Conservation (phyloP, 768 basidiomycete genomes). For the Leccinum broughii region DNA sequence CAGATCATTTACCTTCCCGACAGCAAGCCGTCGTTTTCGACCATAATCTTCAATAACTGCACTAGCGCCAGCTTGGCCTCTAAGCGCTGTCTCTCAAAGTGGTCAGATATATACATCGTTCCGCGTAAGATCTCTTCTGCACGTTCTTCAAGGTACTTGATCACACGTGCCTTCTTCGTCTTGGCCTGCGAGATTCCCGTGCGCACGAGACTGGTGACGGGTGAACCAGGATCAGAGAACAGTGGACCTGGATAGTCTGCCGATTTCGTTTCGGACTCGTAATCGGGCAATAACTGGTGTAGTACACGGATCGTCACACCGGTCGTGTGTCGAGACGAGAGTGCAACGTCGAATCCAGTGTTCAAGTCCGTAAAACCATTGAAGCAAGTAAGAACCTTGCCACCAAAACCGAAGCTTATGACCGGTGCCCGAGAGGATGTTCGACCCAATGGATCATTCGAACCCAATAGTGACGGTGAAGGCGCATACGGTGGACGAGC, state of each 20-base stretch:
- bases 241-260: constrained; percentile 84
- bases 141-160: constrained; percentile 75
- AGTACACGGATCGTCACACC: constrained; percentile 67
- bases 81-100: constrained; percentile 53
- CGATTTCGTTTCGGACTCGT: constrained; percentile 53
- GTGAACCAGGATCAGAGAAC: constrained; percentile 70
- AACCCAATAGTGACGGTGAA: constrained; percentile 78
- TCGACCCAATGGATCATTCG: constrained; percentile 80
- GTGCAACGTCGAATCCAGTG: constrained; percentile 76
- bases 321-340: constrained; percentile 69
- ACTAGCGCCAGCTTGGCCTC: constrained; percentile 80
- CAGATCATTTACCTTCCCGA: constrained; percentile 66
- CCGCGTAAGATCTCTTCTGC: constrained; percentile 77
- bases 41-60: constrained; percentile 72
- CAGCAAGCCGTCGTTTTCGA: constrained; percentile 87
- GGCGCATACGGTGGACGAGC: constrained; percentile 70
- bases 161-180: constrained; percentile 77
- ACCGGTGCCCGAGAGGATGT: constrained; percentile 74
- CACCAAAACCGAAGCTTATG: constrained; percentile 92
- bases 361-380: constrained; percentile 65
- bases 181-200: constrained; percentile 63
- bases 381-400: constrained; percentile 86
- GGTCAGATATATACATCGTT: constrained; percentile 63
- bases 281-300: constrained; percentile 68
- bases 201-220: constrained; percentile 67